Base-by-base conservation (phyloP, 2,329 filamentous ascomycete species). In the Pestalotiopsis sp. region DNA sequence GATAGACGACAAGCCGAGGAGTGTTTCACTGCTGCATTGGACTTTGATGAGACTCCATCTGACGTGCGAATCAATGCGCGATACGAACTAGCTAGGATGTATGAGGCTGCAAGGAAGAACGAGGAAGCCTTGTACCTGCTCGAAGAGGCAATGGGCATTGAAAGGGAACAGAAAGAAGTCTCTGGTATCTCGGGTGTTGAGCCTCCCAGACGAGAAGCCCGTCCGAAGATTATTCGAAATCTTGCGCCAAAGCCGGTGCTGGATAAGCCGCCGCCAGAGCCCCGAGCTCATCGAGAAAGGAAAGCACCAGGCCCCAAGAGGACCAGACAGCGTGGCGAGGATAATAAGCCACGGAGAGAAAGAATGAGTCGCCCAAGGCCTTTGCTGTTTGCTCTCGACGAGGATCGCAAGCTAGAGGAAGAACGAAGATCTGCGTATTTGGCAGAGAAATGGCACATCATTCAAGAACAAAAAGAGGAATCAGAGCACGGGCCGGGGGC, bases 51-150 rank as follows among this genome's bases (percentile, higher is more conserved):
- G 59, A 84, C 89, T 56, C 90, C 92, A 20, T 73, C 75, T n/a
- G 75, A 78, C 57, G 74, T 77, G 27, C 75, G 74, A 68, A 90
- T 95, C 62, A 91, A 94, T 70, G 93, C 93, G 52, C 91, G 93
- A 52, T 89, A 93, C 38, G 89, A 93, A 74, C 84, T 98, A 11
- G 93, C 93, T 13, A 94, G 92, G 74, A 89, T 98, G 79, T 97
- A 97, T 75, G 93, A 97, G 77, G 89, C 87, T 71, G 87, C 87
- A 59, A 90, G 90, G 71, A 89, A 91, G 80, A 90, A 88, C 25
- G 92, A 94, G 74, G 90, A 93, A 75, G 94, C 94, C 1, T 88
- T 94, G 69, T 90, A 92, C 69, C 88, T 94, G 64, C 89, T 93
- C 63, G 92, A 91, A 41, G 92, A 97, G 77, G 90, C 93, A 9